Conservation (phyloP, 2,329 filamentous ascomycete genomes). For the Aureobasidium lini region DNA sequence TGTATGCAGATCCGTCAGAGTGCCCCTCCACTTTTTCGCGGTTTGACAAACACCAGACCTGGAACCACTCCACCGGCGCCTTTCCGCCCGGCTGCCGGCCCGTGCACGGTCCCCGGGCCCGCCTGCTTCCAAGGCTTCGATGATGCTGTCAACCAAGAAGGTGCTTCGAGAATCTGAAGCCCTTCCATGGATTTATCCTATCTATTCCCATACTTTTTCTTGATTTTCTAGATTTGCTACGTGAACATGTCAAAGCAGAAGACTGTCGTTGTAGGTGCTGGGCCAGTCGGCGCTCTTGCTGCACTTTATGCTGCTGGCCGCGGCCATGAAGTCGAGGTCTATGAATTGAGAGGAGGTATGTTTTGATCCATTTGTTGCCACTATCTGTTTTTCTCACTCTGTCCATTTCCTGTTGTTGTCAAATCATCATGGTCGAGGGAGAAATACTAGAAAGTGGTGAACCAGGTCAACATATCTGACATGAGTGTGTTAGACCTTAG, state of each 20-base stretch:
- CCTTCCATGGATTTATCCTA: not conserved
- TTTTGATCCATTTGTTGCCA: slow-evolving; percentile 18
- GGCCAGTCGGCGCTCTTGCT: slow-evolving; percentile 43
- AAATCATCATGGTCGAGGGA: not conserved
- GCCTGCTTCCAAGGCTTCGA: not conserved
- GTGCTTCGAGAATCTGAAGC: not conserved
- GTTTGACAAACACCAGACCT: not conserved
- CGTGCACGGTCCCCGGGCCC: not conserved
- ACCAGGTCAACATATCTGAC: not conserved
- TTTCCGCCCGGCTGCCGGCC: slow-evolving; percentile 3
- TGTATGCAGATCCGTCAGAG: not conserved
- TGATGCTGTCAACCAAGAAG: not conserved
- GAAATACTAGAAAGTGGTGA: not conserved
- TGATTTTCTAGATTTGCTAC: not conserved
- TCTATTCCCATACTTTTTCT: not conserved
- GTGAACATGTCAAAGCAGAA: slow-evolving; percentile 45
- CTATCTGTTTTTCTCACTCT: too few species aligned
- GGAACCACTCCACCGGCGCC: not conserved
- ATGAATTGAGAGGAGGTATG: slow-evolving; percentile 85
- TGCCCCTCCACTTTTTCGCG: slow-evolving; percentile 3
- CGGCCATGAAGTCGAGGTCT: slow-evolving; percentile 85
- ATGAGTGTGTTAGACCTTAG: slow-evolving; percentile 62
- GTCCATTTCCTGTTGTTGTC: not conserved
- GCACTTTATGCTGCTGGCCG: slow-evolving; percentile 85
- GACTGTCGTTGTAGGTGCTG: slow-evolving; percentile 79